Evolutionary conservation across 768 basidiomycete species (phyloP).

Genomic region (Pleurotus eryngii): DNA sequence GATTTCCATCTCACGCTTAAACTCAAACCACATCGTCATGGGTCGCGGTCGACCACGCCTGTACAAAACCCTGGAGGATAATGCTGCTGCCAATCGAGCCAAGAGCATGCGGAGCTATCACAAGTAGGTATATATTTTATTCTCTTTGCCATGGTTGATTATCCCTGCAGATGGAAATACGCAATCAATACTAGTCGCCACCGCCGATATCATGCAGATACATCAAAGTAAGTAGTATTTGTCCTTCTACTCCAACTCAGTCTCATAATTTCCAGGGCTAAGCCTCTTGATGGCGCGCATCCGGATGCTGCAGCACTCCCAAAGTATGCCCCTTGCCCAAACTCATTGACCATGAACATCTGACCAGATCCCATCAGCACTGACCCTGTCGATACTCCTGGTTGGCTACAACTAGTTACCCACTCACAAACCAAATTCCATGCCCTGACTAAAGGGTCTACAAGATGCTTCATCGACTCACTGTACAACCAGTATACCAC

Average conservation of each 20-base stretch:
- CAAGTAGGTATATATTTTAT: slow-evolving; percentile 9
- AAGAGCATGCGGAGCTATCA: slow-evolving; percentile 15
- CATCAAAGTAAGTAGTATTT: not conserved
- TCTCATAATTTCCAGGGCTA: not conserved
- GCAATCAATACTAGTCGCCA: not conserved
- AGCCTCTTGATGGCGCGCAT: not conserved
- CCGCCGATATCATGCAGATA: not conserved
- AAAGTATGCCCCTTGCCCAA: not conserved
- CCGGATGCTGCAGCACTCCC: not conserved
- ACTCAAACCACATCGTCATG: not conserved
- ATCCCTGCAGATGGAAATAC: not conserved
- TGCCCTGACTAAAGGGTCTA: not conserved
- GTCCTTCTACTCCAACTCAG: not conserved
- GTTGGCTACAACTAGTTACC: not conserved
- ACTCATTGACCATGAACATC: not conserved
- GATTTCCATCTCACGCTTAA: not conserved
- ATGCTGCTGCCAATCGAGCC: slow-evolving; percentile 10
- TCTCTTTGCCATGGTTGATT: not conserved
- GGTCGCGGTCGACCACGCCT: slow-evolving; percentile 8
- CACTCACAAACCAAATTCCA: not conserved
- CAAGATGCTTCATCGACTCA: not conserved
- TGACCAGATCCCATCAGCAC: not conserved
- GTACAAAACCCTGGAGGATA: slow-evolving; percentile 10
- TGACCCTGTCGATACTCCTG: not conserved
- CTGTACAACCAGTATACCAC: not conserved